Evolutionary conservation across 2,329 filamentous ascomycete species (phyloP).

Genomic region (Grosmannia serpens): DNA sequence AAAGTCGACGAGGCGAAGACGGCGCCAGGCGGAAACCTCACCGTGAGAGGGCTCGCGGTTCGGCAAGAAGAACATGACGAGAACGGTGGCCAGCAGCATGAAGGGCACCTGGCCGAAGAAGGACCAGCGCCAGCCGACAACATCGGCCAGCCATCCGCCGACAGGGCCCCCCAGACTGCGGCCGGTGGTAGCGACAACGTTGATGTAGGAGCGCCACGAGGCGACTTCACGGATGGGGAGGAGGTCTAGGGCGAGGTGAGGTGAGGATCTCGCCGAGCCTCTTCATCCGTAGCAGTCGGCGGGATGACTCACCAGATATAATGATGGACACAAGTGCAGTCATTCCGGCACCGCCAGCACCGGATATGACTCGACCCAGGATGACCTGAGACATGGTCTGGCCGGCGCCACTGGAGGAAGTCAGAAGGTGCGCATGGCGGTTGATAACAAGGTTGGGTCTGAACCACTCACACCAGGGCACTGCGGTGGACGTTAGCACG

Average conservation of each 20-base stretch:
- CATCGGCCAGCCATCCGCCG: constrained; percentile 50
- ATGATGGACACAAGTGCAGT: constrained; percentile 37
- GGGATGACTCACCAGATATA: constrained; percentile 30
- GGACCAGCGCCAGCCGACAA: constrained; percentile 56
- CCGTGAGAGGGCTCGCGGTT: neutral
- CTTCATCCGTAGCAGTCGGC: neutral
- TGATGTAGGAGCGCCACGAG: constrained; percentile 41
- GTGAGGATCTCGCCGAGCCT: neutral
- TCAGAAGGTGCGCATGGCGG: neutral
- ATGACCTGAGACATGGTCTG: constrained; percentile 36
- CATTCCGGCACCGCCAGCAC: constrained; percentile 40
- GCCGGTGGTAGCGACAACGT: constrained; percentile 38
- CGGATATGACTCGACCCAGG: constrained; percentile 38
- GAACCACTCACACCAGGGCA: constrained; percentile 19
- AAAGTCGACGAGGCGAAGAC: constrained; percentile 46
- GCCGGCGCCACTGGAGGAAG: constrained; percentile 25
- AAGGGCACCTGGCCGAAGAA: constrained; percentile 47
- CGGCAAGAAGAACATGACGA: constrained; percentile 25
- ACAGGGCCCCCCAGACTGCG: constrained; percentile 41
- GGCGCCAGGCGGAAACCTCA: constrained; percentile 8
- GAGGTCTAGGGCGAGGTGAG: constrained; percentile 24
- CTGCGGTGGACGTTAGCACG: constrained; percentile 8
- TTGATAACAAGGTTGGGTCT: too few species aligned
- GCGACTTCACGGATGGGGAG: constrained; percentile 41
- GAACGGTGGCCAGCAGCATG: constrained; percentile 35